Base-by-base conservation (phyloP, 2,329 filamentous ascomycete genomes). In the Alternaria hordeiaustralica region DNA sequence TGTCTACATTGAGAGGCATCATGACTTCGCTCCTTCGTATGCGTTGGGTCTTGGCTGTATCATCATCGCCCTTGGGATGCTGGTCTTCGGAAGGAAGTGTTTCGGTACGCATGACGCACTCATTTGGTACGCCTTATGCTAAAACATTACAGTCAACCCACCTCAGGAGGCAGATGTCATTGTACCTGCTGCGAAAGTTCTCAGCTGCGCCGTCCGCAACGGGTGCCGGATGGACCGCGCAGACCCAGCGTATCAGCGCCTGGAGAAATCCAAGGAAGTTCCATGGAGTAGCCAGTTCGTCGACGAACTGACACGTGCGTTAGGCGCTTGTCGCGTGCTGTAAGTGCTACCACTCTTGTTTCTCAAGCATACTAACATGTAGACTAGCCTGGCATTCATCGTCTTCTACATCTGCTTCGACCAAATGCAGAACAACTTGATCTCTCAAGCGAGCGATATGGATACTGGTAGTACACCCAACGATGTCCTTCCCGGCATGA, bases 1-100 rank as follows among this genome's bases (percentile, higher is more conserved):
- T 1, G 88, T 88, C 1, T 89, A 88, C 74, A 86, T 92, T 82
- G 91, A 94, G 77, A 82, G 86, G 61, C 85, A 89, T 70, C 79
- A 89, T 61, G 89, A 88, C 5, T 93, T 92, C 79, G 87, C 89
- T 85, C 85, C 85, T 2, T 90, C 88, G 3, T 93, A 86, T 71
- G 78, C 89, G 15, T 78, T 91, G 41, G 86, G 87, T 53, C 86
- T 90, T 67, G 84, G 84, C 74, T 86, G 90, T 79, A 92, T 93
- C 80, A 80, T 86, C 60, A 76, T 90, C 13, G 88, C 88, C 43
- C 85, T 89, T 25, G 74, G 86, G 45, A 82, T 89, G 55, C 82
- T 89, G 5, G 63, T 87, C 43, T 57, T 75, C 18, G 63, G 60
- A n/a, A 65, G 45, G 51, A 56, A 41, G 20, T 55, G 25, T 26